Base-by-base conservation (phyloP, 768 basidiomycete species). In the Sistotremastrum suecicum region DNA sequence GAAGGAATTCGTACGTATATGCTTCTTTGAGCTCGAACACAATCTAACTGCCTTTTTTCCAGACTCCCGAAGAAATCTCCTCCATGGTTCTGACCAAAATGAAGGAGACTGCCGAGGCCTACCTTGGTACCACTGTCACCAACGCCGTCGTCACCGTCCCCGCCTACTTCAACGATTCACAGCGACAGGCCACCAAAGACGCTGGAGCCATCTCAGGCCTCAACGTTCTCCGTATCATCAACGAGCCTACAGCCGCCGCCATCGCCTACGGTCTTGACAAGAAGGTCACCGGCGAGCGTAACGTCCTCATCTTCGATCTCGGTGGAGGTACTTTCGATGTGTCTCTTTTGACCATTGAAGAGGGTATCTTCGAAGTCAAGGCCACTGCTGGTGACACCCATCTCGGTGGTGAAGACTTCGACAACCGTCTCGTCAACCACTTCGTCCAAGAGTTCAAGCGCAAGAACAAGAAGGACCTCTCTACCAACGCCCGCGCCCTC, bases 321-420 rank as follows among this genome's bases (percentile, higher is more conserved):
- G 92, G 91, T 51, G 92, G 92, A 71, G 92, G 91, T 70, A 95
- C 92, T 35, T 97, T 94, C 65, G 91, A 95, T 79, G 91, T 94
- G 34, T 94, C 91, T 32, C 85, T 97, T 47, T 69, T 97, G 50
- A 92, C 88, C 48, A 94, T 95, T 51, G 89, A 91, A 63, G 91
- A 92, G 66, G 91, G 91, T 66, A 91, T 95, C 64, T 94, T 95
- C 68, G 92, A 91, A 62, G 92, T 97, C 66, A 88, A 92, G 75
- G 90, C 92, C 47, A 95, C 91, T 48, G 91, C 92, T 45, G 92
- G 92, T 75, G 91, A 95, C 69, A 95, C 91, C 45, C 91, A 97
- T 65, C 76, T 97, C 66, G 92, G 92, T 67, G 92, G 92, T 67
- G 92, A 95, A 63, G 91, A 97, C 66, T 97, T 97, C 54, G 92